Evolutionary conservation across 78 protist genomes (phyloP).

Genomic region (Pigoraptor vietnamica): DNA sequence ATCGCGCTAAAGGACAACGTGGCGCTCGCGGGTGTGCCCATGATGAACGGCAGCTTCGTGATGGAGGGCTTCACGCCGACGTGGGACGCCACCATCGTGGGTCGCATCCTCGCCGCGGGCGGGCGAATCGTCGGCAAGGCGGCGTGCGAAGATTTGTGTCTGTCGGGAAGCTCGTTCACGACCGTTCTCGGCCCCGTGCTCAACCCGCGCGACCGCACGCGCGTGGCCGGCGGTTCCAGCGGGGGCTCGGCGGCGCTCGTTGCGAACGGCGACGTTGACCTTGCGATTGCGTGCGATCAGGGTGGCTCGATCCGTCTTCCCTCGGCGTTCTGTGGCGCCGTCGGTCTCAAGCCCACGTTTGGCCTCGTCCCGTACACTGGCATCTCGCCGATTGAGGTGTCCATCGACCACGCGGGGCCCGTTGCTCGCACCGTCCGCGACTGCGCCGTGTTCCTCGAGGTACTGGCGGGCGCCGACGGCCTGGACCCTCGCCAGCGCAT

Average conservation of each 20-base stretch:
- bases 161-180: neutral
- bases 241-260: neutral
- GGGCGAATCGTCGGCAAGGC: neutral
- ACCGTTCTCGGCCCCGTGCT: neutral
- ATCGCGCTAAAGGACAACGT: neutral
- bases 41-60: neutral
- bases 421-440: neutral
- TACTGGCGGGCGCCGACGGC: neutral
- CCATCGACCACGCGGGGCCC: neutral
- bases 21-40: neutral
- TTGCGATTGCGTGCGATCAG: neutral
- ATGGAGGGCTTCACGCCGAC: neutral
- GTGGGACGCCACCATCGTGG: neutral
- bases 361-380: neutral
- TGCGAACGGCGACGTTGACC: neutral
- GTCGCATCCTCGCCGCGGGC: neutral
- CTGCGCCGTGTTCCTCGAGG: neutral
- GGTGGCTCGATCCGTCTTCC: neutral
- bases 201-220: neutral
- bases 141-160: neutral
- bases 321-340: neutral
- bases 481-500: neutral
- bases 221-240: neutral
- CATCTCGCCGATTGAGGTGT: neutral
- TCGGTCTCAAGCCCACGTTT: neutral